Conservation (phyloP, 1,284 basidiomycete species). For the Tilletia walkeri region DNA sequence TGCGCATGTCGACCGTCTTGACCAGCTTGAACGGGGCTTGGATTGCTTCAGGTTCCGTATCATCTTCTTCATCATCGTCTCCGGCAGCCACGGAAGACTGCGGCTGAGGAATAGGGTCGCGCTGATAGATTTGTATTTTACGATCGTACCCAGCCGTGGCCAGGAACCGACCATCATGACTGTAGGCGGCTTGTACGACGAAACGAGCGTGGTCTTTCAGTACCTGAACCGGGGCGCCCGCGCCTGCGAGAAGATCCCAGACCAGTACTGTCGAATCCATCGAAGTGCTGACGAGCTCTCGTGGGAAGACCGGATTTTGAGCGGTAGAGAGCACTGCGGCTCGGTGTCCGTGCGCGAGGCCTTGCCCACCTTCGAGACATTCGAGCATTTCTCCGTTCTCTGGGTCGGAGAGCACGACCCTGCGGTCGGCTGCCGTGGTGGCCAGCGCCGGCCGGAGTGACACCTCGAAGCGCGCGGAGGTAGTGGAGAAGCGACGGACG, state of each 20-base stretch:
- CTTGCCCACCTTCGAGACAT: conserved; percentile 29
- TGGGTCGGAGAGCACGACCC: conserved; percentile 39
- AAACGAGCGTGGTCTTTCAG: conserved; percentile 43
- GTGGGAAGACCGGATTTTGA: conserved; percentile 34
- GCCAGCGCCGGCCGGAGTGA: conserved; percentile 25
- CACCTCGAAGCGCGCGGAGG: conserved; percentile 21
- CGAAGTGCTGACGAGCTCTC: conserved; percentile 33
- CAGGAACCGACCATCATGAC: conserved; percentile 37
- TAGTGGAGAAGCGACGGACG: conserved; percentile 28
- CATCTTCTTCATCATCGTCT: conserved; percentile 16
- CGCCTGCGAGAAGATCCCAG: conserved; percentile 4
- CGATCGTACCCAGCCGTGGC: conserved; percentile 49
- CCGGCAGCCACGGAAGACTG: not conserved
- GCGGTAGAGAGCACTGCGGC: conserved; percentile 43
- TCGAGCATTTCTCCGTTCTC: conserved; percentile 40
- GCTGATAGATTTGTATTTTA: conserved; percentile 40
- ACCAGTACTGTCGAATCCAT: conserved; percentile 7
- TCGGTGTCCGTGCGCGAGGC: conserved; percentile 28
- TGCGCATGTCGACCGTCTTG: conserved; percentile 35
- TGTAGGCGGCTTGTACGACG: conserved; percentile 41
- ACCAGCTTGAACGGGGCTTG: conserved; percentile 26
- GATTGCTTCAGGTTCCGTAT: not conserved
- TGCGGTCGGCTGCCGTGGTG: conserved; percentile 39
- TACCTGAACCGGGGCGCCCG: conserved; percentile 31
- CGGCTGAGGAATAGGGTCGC: conserved; percentile 15